These are phyloP conservation scores for Kalmanozyma brasiliensis DNA, from an alignment of 1,284 basidiomycete species.

Conservation along the genomic window DNA sequence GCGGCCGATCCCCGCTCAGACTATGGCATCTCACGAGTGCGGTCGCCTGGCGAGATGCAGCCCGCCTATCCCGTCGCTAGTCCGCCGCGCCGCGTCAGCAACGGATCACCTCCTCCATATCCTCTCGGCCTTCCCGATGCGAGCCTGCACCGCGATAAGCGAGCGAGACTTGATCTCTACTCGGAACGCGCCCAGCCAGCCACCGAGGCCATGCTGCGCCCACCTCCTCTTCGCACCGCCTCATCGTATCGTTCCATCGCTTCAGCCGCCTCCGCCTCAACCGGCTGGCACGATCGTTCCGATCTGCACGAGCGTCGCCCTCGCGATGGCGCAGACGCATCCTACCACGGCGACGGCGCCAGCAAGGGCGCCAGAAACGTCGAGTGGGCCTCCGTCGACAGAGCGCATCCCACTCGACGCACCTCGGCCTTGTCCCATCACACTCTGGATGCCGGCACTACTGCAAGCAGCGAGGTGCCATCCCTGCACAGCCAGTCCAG, in stretches of 20 bases:
- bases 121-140: conserved; percentile 8
- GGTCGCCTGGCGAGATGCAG: conserved; percentile 12
- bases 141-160: conserved; percentile 34
- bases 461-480: conserved; percentile 16
- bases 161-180: conserved; percentile 32
- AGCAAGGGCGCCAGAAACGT: conserved; percentile 4
- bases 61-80: conserved; percentile 12
- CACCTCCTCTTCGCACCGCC: conserved; percentile 22
- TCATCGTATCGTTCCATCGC: conserved; percentile 24
- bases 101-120: conserved; percentile 21
- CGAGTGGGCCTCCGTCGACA: conserved; percentile 29
- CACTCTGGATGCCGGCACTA: conserved; percentile 11
- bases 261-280: conserved; percentile 12
- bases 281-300: conserved; percentile 20
- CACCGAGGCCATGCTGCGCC: conserved; percentile 15
- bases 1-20: conserved; percentile 20
- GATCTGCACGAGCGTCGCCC: conserved; percentile 18
- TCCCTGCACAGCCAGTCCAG: conserved; percentile 15
- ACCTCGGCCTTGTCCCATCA: conserved; percentile 30
- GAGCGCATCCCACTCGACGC: conserved; percentile 20
- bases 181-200: conserved; percentile 18
- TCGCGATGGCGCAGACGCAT: conserved; percentile 11
- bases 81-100: conserved; percentile 25
- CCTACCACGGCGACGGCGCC: conserved; percentile 6
- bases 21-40: conserved; percentile 5